Evolutionary conservation across 2,329 filamentous ascomycete species (phyloP).

Genomic region (Verticillium klebahnii): DNA sequence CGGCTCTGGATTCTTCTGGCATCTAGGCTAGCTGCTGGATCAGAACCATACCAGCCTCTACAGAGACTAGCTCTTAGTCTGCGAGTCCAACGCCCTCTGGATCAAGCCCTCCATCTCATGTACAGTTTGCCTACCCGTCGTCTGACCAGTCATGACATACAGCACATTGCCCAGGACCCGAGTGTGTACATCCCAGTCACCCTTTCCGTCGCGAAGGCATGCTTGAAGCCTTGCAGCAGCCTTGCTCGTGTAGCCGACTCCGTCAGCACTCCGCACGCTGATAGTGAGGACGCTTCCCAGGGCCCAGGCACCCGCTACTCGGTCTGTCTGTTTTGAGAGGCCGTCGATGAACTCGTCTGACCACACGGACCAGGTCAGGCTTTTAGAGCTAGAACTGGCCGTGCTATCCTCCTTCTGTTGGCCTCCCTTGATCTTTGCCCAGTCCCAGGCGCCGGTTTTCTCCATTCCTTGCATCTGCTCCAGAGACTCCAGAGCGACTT

Average conservation of each 20-base stretch:
- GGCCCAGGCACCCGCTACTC: constrained; percentile 64
- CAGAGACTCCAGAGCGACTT: constrained; percentile 68
- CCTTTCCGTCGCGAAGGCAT: constrained; percentile 22
- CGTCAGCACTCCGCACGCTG: constrained; percentile 36
- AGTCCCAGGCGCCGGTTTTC: constrained; percentile 48
- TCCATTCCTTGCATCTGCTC: constrained; percentile 56
- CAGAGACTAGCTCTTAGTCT: not conserved
- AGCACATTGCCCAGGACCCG: constrained; percentile 54
- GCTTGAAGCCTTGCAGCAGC: constrained; percentile 39
- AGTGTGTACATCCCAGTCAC: constrained; percentile 45
- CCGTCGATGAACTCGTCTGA: constrained; percentile 51
- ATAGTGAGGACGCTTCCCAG: constrained; percentile 73
- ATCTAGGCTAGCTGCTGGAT: too few relatives aligned
- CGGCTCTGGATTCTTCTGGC: too few relatives aligned
- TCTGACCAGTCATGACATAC: constrained; percentile 54
- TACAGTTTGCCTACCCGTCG: constrained; percentile 25
- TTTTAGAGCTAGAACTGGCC: constrained; percentile 12
- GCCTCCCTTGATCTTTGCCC: constrained; percentile 35
- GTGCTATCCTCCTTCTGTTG: not conserved
- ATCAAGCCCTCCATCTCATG: constrained; percentile 29
- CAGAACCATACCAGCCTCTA: not conserved
- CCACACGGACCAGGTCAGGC: constrained; percentile 64
- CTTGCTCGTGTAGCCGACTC: constrained; percentile 41
- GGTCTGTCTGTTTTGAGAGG: constrained; percentile 47
- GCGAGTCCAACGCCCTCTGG: constrained; percentile 5